Percentiles rank a stretch among this genome's conserved stretches.
Evolutionary conservation across 176 grass and related monocot genomes (phyloP).

Genomic region (Lolium rigidum): DNA sequence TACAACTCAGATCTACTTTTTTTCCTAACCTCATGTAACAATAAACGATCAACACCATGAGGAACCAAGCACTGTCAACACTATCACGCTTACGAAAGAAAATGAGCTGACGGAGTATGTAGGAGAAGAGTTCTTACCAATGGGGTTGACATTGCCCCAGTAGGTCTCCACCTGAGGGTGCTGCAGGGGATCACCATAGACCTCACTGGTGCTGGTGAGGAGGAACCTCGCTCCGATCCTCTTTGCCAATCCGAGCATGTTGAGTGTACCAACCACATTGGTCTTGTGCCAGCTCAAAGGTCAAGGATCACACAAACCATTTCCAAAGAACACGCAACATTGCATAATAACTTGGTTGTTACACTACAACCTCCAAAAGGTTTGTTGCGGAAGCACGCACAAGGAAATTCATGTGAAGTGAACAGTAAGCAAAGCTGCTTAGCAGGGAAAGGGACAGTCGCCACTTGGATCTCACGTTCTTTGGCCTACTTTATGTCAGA

Average conservation of each 20-base stretch:
- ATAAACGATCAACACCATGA: conserved; percentile 1
- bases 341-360: conserved; percentile 29
- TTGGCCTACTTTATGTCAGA: conserved; percentile 45
- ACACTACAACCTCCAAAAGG: conserved; percentile 6
- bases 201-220: conserved; percentile 95
- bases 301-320: conserved; percentile 48
- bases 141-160: conserved; percentile 99
- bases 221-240: conserved; percentile 84
- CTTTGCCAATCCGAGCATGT: conserved; percentile 97
- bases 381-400: conserved; percentile 26
- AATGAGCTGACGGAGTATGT: neutral
- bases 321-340: conserved; percentile 4
- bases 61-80: neutral
- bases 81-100: neutral
- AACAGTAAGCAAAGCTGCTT: conserved; percentile 50
- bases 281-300: conserved; percentile 79
- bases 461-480: conserved; percentile 29
- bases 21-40: conserved; percentile 37
- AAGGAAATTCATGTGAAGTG: conserved; percentile 41
- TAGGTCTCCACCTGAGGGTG: conserved; percentile 98
- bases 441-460: conserved; percentile 15
- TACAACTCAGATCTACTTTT: conserved; percentile 23
- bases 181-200: conserved; percentile 93
- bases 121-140: conserved; percentile 57
- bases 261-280: conserved; percentile 90